phyloP scores from a whole-genome alignment of 2,329 filamentous ascomycete species.

The Macrophomina pseudophaseolina region DNA sequence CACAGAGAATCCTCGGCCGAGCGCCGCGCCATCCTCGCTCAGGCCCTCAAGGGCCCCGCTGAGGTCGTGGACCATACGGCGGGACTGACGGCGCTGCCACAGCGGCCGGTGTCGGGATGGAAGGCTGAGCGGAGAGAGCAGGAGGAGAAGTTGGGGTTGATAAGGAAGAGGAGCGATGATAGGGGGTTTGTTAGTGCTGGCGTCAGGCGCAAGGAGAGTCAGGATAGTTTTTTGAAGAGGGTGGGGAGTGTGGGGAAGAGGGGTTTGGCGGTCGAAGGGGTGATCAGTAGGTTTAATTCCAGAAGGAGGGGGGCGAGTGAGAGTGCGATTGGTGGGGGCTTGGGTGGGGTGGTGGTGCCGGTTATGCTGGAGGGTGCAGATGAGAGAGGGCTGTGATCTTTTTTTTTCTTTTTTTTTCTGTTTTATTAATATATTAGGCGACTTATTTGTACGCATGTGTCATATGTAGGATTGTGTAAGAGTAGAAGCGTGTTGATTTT shows the following conservation, averaged over 20 bases:
- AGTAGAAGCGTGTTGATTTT: too few relatives aligned
- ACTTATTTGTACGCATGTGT: background rate
- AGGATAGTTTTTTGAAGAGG: background rate
- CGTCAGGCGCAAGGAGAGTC: background rate
- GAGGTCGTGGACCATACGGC: background rate
- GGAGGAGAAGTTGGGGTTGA: background rate
- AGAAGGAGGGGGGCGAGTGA: background rate
- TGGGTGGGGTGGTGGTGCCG: background rate
- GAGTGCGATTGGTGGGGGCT: background rate
- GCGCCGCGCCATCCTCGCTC: background rate
- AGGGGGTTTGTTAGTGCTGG: background rate
- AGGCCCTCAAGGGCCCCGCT: background rate
- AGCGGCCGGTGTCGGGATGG: background rate
- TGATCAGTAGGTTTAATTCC: constrained; percentile 11
- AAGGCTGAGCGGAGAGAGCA: background rate
- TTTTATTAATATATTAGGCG: too few relatives aligned
- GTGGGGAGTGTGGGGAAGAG: background rate
- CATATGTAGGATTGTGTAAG: background rate
- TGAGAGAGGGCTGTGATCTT: background rate
- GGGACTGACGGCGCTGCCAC: background rate
- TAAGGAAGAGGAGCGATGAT: background rate
- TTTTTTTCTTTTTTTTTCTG: background rate
- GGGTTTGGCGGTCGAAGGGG: background rate
- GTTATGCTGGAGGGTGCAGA: constrained; percentile 6
- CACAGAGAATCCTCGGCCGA: background rate